Conservation (phyloP, 2,329 filamentous ascomycete genomes). For the Dothideomycetes sp. region DNA sequence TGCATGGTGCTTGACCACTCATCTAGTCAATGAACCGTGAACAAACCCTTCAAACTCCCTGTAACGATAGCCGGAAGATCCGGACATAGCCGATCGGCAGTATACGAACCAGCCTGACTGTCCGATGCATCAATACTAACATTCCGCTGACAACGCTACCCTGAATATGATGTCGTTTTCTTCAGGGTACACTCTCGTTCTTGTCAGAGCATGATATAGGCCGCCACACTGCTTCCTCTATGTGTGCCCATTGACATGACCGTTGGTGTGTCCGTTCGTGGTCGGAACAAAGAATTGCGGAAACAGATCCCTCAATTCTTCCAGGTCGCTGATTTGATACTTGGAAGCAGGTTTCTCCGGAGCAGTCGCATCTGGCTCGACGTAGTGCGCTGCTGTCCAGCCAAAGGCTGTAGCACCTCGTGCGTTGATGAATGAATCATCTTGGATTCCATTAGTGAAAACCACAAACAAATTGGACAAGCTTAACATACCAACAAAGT, state of each 20-base stretch:
- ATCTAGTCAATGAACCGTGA: too few species aligned
- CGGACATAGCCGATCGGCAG: too few species aligned
- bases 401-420: constrained; percentile 64
- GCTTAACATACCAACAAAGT: constrained; percentile 68
- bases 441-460: constrained; percentile 31
- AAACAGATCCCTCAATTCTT: constrained; percentile 65
- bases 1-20: too few species aligned
- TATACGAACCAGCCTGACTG: too few species aligned
- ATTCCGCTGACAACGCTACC: too few species aligned
- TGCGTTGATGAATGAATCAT: constrained; percentile 82
- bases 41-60: too few species aligned
- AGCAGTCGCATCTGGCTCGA: constrained; percentile 61
- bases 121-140: too few species aligned
- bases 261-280: background rate
- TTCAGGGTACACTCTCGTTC: too few species aligned
- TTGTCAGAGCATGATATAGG: background rate
- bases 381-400: constrained; percentile 77
- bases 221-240: background rate
- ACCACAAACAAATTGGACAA: background rate
- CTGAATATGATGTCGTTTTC: too few species aligned
- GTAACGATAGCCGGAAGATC: too few species aligned
- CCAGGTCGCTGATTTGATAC: constrained; percentile 63
- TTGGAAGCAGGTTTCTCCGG: constrained; percentile 51
- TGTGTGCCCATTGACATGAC: background rate
- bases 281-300: constrained; percentile 69